Evolutionary conservation across 352 stramenopile species (phyloP), one percentile per base, ranked within the genome.

Genomic region (Pythium folliculosum): DNA sequence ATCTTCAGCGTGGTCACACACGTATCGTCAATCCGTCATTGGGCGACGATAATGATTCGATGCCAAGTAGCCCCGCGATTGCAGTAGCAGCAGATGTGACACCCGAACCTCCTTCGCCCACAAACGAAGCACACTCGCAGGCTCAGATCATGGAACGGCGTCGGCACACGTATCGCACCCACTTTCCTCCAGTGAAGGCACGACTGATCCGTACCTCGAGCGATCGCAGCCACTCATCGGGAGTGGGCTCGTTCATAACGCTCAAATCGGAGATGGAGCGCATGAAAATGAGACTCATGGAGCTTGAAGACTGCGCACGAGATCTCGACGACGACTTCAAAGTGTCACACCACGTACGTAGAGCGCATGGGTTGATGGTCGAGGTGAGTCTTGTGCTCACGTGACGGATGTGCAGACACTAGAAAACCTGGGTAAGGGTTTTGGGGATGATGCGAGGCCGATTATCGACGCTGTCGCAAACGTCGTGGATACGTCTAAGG

Each of bases 301-400:
- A 72, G 23, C 75, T 91, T 30, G 80, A 91, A 49, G 73, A 61
- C 14, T 81, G 69, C 45, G 82, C 82, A 1, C 69, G 80, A 37
- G 71, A 76, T 19, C 87, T 91, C 10, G 80, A 89, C 35, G 69
- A 88, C 1, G 77, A 89, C 17, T 91, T 89, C 17, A 85, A 81
- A 54, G 52, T 67, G 30, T 80, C 78, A 0, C 73, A 83, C 48
- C 71, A 83, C 58, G 75, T 82, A 71, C 55, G 70, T 60, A 17
- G 22, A 19, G 32, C 13, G 7, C 5, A 47, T 2, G 8, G 6
- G 4, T 40, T 7, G 35, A 47, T n/a, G 17, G 40, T n/a, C 35
- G 35, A 40, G 35, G n/a, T n/a, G n/a, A n/a, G n/a, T n/a, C n/a
- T n/a, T n/a, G n/a, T n/a, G n/a, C 23, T 47, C 3, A 60, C 23